Conservation (phyloP, 108 stramenopile genomes). For the Bacterosira constricta region DNA sequence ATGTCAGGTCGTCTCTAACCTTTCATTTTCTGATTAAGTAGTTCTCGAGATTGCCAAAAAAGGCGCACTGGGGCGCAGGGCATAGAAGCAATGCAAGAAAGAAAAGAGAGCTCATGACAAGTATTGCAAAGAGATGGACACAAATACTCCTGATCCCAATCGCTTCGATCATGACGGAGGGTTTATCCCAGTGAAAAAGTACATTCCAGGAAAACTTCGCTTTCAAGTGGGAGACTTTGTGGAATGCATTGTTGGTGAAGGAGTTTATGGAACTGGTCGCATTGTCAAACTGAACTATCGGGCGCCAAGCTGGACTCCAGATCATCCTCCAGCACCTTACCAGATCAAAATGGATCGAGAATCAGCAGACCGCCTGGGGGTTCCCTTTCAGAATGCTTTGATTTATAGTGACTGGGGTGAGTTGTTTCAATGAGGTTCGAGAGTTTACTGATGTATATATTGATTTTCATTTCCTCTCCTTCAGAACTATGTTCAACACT, state of each 20-base stretch:
- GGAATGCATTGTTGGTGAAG: slow-evolving; percentile 23
- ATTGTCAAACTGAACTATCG: slow-evolving; percentile 16
- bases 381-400: slow-evolving; percentile 12
- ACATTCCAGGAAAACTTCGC: slow-evolving; percentile 2
- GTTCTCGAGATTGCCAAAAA: slow-evolving; percentile 23
- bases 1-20: too few relatives aligned
- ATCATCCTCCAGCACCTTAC: slow-evolving; percentile 15
- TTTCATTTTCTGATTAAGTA: too few relatives aligned
- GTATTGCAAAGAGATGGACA: slow-evolving; percentile 11
- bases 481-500: too few relatives aligned
- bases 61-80: background rate
- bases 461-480: too few relatives aligned
- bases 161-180: too few relatives aligned
- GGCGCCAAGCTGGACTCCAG: slow-evolving; percentile 8
- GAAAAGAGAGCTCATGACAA: slow-evolving; percentile 17
- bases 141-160: too few relatives aligned
- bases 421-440: too few relatives aligned
- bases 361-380: slow-evolving; percentile 17
- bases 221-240: slow-evolving; percentile 17
- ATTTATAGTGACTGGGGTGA: slow-evolving; percentile 23
- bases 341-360: slow-evolving; percentile 29
- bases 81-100: slow-evolving; percentile 36
- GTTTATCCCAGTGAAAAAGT: too few relatives aligned
- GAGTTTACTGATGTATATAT: too few relatives aligned
- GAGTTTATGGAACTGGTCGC: slow-evolving; percentile 13